phyloP scores from a whole-genome alignment of 164 flowering plant species.

The grape (Vitis vinifera) region ASM3070453v1 NC_081816.1:20487501-20488000 shows the following conservation, averaged over 20 bases:
- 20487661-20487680: neutral
- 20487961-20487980: too few relatives aligned
- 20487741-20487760: slow-evolving; percentile 68
- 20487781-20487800: too few relatives aligned
- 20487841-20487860: too few relatives aligned
- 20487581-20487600: slow-evolving; percentile 92
- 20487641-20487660: neutral
- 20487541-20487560: slow-evolving; percentile 88
- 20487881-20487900: too few relatives aligned
- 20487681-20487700: slow-evolving; percentile 27
- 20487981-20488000: too few relatives aligned
- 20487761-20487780: slow-evolving; percentile 54
- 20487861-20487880: too few relatives aligned
- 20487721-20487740: slow-evolving; percentile 69
- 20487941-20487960: too few relatives aligned
- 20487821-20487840: too few relatives aligned
- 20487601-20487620: slow-evolving; percentile 2
- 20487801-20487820: too few relatives aligned
- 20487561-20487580: slow-evolving; percentile 92
- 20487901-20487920: too few relatives aligned
- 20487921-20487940: too few relatives aligned
- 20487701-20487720: slow-evolving; percentile 71
- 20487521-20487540: slow-evolving; percentile 65
- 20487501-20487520: slow-evolving; percentile 8
- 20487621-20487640: neutral